Conservation (phyloP, 176 grass and related monocot species). For the Aechmea fasciata region DNA sequence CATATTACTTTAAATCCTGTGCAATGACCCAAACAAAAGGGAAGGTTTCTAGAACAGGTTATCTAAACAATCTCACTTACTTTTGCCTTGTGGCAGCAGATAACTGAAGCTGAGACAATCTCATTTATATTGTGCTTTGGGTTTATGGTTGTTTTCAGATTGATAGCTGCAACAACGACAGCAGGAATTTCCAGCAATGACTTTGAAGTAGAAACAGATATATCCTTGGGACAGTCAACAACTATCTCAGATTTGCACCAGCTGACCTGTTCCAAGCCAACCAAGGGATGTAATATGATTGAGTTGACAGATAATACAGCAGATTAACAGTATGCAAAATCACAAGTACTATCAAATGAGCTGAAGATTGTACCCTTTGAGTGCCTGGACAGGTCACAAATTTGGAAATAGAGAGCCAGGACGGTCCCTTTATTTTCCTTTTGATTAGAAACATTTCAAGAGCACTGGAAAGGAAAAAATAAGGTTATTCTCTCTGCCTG, state of each 20-base stretch:
- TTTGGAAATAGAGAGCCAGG: slow-evolving; percentile 80
- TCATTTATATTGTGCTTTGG: slow-evolving; percentile 85
- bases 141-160: slow-evolving; percentile 84
- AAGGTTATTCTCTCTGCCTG: background rate
- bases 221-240: slow-evolving; percentile 78
- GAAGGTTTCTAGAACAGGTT: slow-evolving; percentile 2
- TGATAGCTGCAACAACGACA: slow-evolving; percentile 72
- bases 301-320: background rate
- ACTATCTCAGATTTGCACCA: slow-evolving; percentile 95
- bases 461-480: slow-evolving; percentile 48
- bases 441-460: slow-evolving; percentile 93
- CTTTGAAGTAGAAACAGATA: slow-evolving; percentile 54
- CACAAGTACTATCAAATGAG: background rate
- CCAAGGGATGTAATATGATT: background rate
- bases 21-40: background rate
- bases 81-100: slow-evolving; percentile 88
- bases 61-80: slow-evolving; percentile 30
- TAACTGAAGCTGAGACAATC: slow-evolving; percentile 86
- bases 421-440: slow-evolving; percentile 89
- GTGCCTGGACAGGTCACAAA: slow-evolving; percentile 47
- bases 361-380: slow-evolving; percentile 35
- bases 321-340: background rate
- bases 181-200: slow-evolving; percentile 48
- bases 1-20: background rate
- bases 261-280: slow-evolving; percentile 65